These are phyloP conservation scores for Hibiscus trionum DNA, from an alignment of 345 rosid species.

Conservation along the genomic window DNA sequence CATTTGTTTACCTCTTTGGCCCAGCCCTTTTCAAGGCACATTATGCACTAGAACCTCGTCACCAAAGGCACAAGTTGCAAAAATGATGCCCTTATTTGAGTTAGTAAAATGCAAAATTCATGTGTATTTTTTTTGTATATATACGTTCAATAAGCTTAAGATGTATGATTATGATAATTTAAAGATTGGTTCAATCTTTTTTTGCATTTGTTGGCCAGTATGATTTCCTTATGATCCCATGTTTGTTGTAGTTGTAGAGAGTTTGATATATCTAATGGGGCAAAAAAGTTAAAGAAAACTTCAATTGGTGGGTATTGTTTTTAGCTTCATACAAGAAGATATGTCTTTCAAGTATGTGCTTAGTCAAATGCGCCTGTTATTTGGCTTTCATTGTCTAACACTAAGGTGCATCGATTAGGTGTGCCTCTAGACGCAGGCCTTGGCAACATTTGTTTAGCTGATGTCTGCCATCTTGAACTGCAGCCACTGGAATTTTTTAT, in stretches of 20 bases:
- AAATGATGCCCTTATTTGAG: not conserved
- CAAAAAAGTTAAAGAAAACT: not conserved
- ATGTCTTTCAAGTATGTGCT: not conserved
- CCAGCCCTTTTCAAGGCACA: not conserved
- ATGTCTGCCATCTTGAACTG: not conserved
- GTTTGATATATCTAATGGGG: not conserved
- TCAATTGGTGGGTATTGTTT: not conserved
- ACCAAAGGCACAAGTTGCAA: not conserved
- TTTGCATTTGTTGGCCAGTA: not conserved
- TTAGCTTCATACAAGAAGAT: not conserved
- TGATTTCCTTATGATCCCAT: not conserved
- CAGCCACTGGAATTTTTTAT: not conserved
- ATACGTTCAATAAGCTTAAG: not conserved
- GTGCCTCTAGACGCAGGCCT: not conserved
- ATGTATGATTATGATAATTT: not conserved
- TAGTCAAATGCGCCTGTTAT: not conserved
- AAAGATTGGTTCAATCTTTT: not conserved
- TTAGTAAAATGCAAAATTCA: not conserved
- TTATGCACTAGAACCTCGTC: not conserved
- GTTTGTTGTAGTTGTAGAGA: not conserved
- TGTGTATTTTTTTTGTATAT: not conserved
- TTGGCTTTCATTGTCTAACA: not conserved
- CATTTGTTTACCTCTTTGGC: not conserved
- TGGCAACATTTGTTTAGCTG: not conserved
- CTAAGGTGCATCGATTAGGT: not conserved